These are phyloP conservation scores for Spencermartinsiella ligniputridi DNA, from an alignment of 1,139 yeast genomes.

Conservation along the genomic window DNA sequence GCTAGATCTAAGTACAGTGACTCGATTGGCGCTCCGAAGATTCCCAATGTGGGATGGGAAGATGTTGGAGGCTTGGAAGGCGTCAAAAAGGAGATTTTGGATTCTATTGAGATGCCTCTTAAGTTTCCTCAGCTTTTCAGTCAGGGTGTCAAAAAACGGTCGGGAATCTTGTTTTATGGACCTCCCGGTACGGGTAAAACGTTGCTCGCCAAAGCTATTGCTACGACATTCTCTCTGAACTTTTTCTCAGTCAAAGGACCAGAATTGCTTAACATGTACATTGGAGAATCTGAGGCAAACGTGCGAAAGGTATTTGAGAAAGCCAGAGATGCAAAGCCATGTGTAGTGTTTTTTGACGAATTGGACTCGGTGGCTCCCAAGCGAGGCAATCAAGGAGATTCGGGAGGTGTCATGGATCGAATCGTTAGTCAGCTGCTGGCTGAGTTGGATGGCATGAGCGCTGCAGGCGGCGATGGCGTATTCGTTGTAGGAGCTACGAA, in stretches of 20 bases:
- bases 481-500: conserved; percentile 98
- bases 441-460: conserved; percentile 94
- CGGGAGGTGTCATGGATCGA: conserved; percentile 98
- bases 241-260: conserved; percentile 97
- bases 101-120: conserved; percentile 92
- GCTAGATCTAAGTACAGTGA: conserved; percentile 89
- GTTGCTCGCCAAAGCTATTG: conserved; percentile 89
- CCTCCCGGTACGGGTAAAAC: conserved; percentile 99
- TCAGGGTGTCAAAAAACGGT: conserved; percentile 85
- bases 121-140: conserved; percentile 87
- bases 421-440: conserved; percentile 93
- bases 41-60: conserved; percentile 93
- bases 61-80: conserved; percentile 89
- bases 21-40: conserved; percentile 94
- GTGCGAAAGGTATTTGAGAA: conserved; percentile 89
- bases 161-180: conserved; percentile 92
- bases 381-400: conserved; percentile 96
- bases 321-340: conserved; percentile 95
- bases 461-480: conserved; percentile 82
- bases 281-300: conserved; percentile 97
- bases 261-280: conserved; percentile 90
- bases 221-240: conserved; percentile 87
- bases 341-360: conserved; percentile 96
- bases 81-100: conserved; percentile 88
- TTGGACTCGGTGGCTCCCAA: conserved; percentile 91